Base-by-base conservation (phyloP, 352 stramenopile species). In the Pythium scleroteichum region DNA sequence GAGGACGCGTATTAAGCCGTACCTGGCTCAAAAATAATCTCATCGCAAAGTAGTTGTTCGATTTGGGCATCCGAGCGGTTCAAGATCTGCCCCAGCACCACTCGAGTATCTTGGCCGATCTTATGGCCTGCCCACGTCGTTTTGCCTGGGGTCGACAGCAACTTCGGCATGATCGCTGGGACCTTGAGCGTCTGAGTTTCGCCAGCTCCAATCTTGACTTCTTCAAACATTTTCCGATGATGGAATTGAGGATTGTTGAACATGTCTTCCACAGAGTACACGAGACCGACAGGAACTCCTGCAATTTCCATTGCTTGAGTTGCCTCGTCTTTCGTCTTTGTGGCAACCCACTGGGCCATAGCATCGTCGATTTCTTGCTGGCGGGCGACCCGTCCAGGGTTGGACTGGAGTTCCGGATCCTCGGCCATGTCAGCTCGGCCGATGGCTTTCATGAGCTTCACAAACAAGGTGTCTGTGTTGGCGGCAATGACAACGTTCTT, bases 401-500 rank as follows among this genome's bases (percentile, higher is more conserved):
- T 95, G 24, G 82, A 87, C 33, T 78, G 70, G 54, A 81, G 83
- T 45, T 90, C 87, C 13, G 57, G 55, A 58, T 89, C 66, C 10
- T 47, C 44, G 10, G 79, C 75, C 76, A 93, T 82, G 22, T 83
- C 79, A 20, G 75, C 55, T 26, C 68, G 68, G 12, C 78, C 82
- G 46, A 92, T 91, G 45, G 81, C 76, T 16, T 75, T 70, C 85
- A 94, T 94, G 42, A 94, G 66, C 68, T 86, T 88, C 17, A 82
- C 62, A 39, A 92, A 96, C 7, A 96, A 66, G 61, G 77, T 85
- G 66, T 94, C 83, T 10, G 82, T 92, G 65, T 95, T 96, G 49
- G 85, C 85, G 3, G 86, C 87, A 48, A 96, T 76, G 8, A 95
- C 87, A 13, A 96, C 82, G 44, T 89, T 75, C 74, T 96, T 96